These are phyloP conservation scores for Eucalyptus tenuipes DNA, from an alignment of 345 rosid species.

Conservation along the genomic window DNA sequence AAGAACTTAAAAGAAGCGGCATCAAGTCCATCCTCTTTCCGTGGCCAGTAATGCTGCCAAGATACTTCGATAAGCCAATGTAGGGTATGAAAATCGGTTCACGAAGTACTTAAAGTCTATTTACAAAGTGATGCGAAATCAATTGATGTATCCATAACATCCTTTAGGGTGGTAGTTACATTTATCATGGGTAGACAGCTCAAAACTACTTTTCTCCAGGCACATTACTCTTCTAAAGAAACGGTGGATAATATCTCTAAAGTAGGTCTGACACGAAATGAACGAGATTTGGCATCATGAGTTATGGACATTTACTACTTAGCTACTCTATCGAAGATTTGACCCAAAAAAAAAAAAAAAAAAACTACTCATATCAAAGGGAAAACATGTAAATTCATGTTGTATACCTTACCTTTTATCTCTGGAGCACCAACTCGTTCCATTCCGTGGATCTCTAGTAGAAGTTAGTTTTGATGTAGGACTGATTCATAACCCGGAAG, in stretches of 20 bases:
- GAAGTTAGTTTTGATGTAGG: background rate
- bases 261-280: background rate
- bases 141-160: background rate
- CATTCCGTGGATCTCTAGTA: background rate
- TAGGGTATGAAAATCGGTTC: background rate
- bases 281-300: background rate
- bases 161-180: background rate
- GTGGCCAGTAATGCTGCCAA: background rate
- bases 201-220: background rate
- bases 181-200: background rate
- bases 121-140: background rate
- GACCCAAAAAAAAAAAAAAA: background rate
- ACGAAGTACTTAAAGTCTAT: background rate
- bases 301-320: background rate
- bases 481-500: background rate
- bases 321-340: background rate
- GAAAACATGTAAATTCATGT: background rate
- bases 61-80: background rate
- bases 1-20: background rate
- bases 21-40: background rate
- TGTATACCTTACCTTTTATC: background rate
- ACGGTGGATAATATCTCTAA: background rate
- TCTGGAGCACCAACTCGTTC: background rate
- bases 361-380: background rate
- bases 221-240: background rate